Evolutionary conservation across 2,329 filamentous ascomycete genomes (phyloP).

Genomic region (Eurotiales sp.): DNA sequence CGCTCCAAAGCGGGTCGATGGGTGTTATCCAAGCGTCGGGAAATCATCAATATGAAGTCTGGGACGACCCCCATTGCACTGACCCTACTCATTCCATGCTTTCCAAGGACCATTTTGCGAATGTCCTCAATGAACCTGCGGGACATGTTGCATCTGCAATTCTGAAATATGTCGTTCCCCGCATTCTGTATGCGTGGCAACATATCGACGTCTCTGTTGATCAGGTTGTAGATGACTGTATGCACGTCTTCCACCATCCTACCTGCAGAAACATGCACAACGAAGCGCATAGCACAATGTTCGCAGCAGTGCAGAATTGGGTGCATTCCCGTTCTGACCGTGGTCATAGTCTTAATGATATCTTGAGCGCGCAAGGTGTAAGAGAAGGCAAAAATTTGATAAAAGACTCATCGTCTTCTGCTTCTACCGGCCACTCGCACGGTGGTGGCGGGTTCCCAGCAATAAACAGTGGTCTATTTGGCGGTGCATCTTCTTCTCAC

Average conservation of each 20-base stretch:
- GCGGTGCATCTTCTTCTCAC: constrained; percentile 18
- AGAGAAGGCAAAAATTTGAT: constrained; percentile 76
- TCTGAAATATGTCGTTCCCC: constrained; percentile 80
- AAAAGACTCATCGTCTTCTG: constrained; percentile 23
- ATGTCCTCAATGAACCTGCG: constrained; percentile 72
- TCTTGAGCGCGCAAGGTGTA: constrained; percentile 82
- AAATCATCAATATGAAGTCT: constrained; percentile 73
- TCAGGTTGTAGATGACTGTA: constrained; percentile 76
- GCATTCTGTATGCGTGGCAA: constrained; percentile 89
- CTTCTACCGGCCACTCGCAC: constrained; percentile 29
- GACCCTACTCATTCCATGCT: constrained; percentile 81
- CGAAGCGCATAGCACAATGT: constrained; percentile 87
- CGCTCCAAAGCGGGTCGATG: constrained; percentile 80
- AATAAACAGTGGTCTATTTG: constrained; percentile 20
- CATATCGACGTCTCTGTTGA: constrained; percentile 77
- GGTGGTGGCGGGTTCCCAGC: constrained; percentile 25
- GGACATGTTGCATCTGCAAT: constrained; percentile 70
- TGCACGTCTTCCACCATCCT: constrained; percentile 87
- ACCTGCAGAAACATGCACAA: constrained; percentile 69
- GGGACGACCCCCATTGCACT: constrained; percentile 70
- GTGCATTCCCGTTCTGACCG: constrained; percentile 65
- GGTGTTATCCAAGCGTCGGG: constrained; percentile 64
- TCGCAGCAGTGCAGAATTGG: constrained; percentile 78
- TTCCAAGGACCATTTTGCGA: constrained; percentile 81
- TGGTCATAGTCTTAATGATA: constrained; percentile 62